These are phyloP conservation scores for Gamsiella multidivaricata DNA, from an alignment of 192 early-diverging fungal genomes.

Conservation along the genomic window DNA sequence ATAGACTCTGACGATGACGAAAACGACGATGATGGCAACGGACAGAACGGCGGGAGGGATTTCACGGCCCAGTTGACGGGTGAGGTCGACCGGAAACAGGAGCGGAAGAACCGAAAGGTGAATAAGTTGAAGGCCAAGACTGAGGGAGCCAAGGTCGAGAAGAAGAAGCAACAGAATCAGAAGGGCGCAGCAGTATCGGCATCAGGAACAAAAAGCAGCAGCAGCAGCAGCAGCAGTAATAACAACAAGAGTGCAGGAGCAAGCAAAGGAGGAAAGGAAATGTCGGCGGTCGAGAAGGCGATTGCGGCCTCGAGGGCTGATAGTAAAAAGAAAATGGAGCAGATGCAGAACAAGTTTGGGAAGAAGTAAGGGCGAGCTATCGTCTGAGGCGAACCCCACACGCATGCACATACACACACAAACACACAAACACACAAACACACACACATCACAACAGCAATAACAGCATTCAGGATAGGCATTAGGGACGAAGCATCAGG, in stretches of 20 bases:
- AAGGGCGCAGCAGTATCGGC: background rate
- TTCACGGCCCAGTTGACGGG: constrained; percentile 48
- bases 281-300: constrained; percentile 41
- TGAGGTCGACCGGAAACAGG: constrained; percentile 54
- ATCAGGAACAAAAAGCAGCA: background rate
- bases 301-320: constrained; percentile 34
- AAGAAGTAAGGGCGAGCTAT: constrained; percentile 15
- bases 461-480: no score
- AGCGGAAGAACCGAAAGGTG: constrained; percentile 53
- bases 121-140: constrained; percentile 56
- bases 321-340: constrained; percentile 37
- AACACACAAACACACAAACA: no score
- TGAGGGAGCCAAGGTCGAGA: constrained; percentile 34
- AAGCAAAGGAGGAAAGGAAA: constrained; percentile 17
- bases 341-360: constrained; percentile 41
- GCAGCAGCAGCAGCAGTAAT: background rate
- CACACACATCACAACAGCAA: no score
- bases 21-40: constrained; percentile 24
- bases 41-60: constrained; percentile 12
- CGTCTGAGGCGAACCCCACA: no score
- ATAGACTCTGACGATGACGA: constrained; percentile 18
- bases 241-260: background rate
- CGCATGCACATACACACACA: no score
- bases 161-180: constrained; percentile 1
- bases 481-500: no score